Evolutionary conservation across 345 rosid genomes (phyloP).

Genomic region (Citrus unshiu): DNA sequence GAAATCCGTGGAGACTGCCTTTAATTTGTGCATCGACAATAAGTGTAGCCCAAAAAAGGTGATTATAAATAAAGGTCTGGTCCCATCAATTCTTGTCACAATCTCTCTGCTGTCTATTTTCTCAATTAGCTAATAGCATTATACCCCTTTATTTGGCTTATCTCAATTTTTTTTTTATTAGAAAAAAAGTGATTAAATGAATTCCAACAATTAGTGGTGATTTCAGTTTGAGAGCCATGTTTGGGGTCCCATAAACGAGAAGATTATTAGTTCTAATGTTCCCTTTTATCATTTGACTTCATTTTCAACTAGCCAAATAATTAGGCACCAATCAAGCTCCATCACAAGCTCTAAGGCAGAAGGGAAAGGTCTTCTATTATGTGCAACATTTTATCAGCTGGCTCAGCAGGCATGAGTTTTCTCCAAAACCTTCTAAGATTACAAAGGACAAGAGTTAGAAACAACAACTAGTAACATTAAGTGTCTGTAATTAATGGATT

Average conservation of each 20-base stretch:
- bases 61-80: no score
- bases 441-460: neutral
- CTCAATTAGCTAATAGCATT: neutral
- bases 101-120: no score
- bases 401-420: neutral
- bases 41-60: no score
- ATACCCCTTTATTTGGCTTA: neutral
- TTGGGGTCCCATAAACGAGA: slow-evolving; percentile 13
- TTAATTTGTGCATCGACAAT: no score
- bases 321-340: slow-evolving; percentile 16
- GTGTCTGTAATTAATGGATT: no score
- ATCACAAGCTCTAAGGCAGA: neutral
- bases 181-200: neutral
- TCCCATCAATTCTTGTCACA: no score
- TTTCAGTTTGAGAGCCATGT: slow-evolving; percentile 9
- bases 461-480: no score
- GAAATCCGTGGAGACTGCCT: no score
- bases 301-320: slow-evolving; percentile 12
- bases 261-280: neutral
- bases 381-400: neutral
- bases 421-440: neutral
- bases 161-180: neutral
- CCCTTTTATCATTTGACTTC: neutral
- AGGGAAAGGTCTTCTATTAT: neutral
- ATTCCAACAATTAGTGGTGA: neutral